These are phyloP conservation scores for Cyclotella kingstonii DNA, from an alignment of 108 stramenopile species.

Conservation along the genomic window DNA sequence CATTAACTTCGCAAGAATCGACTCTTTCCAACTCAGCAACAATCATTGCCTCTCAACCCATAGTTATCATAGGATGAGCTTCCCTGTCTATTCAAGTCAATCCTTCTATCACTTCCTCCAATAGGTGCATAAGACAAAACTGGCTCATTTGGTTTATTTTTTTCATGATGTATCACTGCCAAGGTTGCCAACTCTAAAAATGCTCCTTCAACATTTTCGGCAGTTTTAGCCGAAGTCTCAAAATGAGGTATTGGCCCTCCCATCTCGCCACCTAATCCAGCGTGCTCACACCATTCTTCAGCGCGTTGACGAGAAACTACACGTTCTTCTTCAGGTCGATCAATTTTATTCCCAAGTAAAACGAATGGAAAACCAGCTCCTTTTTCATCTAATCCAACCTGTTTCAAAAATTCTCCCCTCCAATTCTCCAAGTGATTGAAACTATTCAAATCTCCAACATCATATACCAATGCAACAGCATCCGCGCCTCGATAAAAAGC, in stretches of 20 bases:
- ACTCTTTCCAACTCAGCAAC: slow-evolving; percentile 22
- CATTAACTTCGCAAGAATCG: not conserved
- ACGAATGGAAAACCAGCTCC: slow-evolving; percentile 90
- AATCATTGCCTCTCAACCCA: slow-evolving; percentile 32
- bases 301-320: slow-evolving; percentile 73
- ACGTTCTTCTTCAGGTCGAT: slow-evolving; percentile 66
- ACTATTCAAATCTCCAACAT: slow-evolving; percentile 93
- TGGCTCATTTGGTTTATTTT: slow-evolving; percentile 38
- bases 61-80: slow-evolving; percentile 38
- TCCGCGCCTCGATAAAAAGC: slow-evolving; percentile 99
- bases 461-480: slow-evolving; percentile 96
- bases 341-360: slow-evolving; percentile 96
- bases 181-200: slow-evolving; percentile 77
- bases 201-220: slow-evolving; percentile 92
- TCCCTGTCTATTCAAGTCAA: slow-evolving; percentile 40
- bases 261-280: slow-evolving; percentile 54
- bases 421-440: slow-evolving; percentile 95
- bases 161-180: slow-evolving; percentile 39
- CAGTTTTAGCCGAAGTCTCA: slow-evolving; percentile 95
- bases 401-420: slow-evolving; percentile 90
- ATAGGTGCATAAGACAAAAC: slow-evolving; percentile 41
- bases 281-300: slow-evolving; percentile 78
- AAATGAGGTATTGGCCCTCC: slow-evolving; percentile 86
- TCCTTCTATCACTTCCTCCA: slow-evolving; percentile 22
- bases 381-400: slow-evolving; percentile 65